A percentile compares a stretch with the other conserved stretches of the same genome.
Evolutionary conservation across 2,329 filamentous ascomycete species (phyloP).

Genomic region (Ophiostoma montium): DNA sequence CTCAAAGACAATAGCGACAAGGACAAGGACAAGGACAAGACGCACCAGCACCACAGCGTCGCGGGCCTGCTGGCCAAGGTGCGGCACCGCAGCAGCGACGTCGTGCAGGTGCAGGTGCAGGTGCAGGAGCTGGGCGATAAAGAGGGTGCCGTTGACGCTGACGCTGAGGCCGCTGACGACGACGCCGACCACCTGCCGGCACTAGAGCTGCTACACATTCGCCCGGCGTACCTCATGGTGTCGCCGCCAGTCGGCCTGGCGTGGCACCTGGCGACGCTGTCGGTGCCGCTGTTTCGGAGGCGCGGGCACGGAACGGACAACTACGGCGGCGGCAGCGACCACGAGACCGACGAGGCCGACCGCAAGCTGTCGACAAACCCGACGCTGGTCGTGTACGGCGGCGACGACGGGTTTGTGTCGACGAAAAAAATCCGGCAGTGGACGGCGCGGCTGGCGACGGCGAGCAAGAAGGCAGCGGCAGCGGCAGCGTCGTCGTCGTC

Average conservation of each 20-base stretch:
- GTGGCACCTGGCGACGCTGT: conserved; percentile 46
- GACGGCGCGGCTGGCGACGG: conserved; percentile 33
- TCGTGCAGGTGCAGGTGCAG: too few relatives aligned
- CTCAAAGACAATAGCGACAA: not conserved
- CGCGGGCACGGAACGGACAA: not conserved
- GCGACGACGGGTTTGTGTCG: conserved; percentile 59
- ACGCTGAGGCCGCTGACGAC: not conserved
- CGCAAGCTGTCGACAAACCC: conserved; percentile 42
- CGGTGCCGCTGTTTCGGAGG: conserved; percentile 7
- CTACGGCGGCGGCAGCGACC: not conserved
- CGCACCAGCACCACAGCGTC: conserved; percentile 31
- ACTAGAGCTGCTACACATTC: conserved; percentile 24
- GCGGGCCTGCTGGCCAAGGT: conserved; percentile 30
- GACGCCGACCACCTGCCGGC: conserved; percentile 8
- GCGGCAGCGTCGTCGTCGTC: too few relatives aligned
- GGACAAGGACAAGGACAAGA: conserved; percentile 20
- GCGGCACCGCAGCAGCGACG: conserved; percentile 20
- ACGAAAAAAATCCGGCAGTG: conserved; percentile 51
- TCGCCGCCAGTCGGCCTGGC: conserved; percentile 51
- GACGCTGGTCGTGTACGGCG: conserved; percentile 61
- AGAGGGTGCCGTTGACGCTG: too few relatives aligned
- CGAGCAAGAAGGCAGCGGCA: too few relatives aligned
- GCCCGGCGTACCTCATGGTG: conserved; percentile 46
- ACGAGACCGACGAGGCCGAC: conserved; percentile 24
- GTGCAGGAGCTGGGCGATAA: too few relatives aligned